Evolutionary conservation across 2,329 filamentous ascomycete species (phyloP).

Genomic region (Claviceps citrina): DNA sequence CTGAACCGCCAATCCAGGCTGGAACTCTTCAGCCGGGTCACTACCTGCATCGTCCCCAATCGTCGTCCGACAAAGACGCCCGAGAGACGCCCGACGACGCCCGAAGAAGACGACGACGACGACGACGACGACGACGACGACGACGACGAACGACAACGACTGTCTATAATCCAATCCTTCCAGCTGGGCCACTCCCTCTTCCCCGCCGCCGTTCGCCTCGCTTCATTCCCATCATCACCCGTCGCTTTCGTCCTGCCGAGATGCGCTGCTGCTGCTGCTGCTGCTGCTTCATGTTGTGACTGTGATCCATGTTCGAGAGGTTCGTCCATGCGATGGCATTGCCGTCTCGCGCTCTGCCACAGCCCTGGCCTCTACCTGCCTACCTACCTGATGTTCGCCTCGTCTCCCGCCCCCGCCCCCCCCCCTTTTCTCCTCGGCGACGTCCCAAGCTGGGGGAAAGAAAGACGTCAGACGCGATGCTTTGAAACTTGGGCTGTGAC

Average conservation of each 20-base stretch:
- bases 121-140: too few species aligned
- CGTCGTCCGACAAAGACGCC: too few species aligned
- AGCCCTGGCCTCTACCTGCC: background rate
- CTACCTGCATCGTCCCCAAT: too few species aligned
- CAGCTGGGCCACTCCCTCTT: too few species aligned
- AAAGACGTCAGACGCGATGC: too few species aligned
- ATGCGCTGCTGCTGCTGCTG: slow-evolving; percentile 5
- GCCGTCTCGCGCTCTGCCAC: background rate
- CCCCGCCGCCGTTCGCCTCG: background rate
- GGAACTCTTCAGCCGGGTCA: too few species aligned
- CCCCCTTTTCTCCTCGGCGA: background rate
- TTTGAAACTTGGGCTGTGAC: too few species aligned
- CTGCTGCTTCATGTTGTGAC: background rate
- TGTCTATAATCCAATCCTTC: too few species aligned
- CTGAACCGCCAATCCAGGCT: too few species aligned
- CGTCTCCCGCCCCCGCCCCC: background rate
- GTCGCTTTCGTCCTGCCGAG: slow-evolving; percentile 1
- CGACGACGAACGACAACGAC: too few species aligned
- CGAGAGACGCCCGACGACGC: too few species aligned
- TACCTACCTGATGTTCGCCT: background rate
- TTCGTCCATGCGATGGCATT: background rate
- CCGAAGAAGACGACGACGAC: background rate
- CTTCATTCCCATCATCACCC: background rate
- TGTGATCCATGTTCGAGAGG: slow-evolving; percentile 1
- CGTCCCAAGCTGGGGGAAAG: background rate